Conservation (phyloP, 2,329 filamentous ascomycete genomes). For the Zarea fungicola region DNA sequence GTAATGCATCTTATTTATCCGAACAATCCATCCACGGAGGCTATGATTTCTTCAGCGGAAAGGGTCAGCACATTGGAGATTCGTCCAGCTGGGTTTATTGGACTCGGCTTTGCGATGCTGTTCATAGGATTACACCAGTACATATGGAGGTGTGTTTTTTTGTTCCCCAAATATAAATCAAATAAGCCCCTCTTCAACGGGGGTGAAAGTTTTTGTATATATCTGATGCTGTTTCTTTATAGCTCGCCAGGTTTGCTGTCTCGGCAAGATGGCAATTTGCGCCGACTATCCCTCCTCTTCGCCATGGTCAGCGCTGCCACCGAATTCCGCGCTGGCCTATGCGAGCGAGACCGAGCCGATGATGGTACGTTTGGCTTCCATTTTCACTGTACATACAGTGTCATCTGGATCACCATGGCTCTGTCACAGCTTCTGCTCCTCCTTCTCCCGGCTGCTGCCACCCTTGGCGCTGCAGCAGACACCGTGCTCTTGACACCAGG, state of each 20-base stretch:
- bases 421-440: slow-evolving; percentile 27
- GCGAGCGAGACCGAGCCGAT: neutral
- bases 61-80: neutral
- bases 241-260: neutral
- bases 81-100: neutral
- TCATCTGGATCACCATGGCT: slow-evolving; percentile 59
- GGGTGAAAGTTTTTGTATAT: too few relatives aligned
- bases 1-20: neutral
- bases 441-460: too few relatives aligned
- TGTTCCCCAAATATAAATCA: too few relatives aligned
- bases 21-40: neutral
- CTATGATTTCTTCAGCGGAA: neutral
- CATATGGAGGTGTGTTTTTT: neutral
- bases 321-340: neutral
- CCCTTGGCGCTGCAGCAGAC: slow-evolving; percentile 47
- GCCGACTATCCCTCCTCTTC: neutral
- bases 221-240: too few relatives aligned
- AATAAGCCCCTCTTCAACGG: too few relatives aligned
- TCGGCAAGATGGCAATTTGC: neutral
- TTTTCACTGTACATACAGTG: slow-evolving; percentile 55
- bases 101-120: neutral
- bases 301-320: neutral
- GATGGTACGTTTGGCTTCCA: slow-evolving; percentile 57
- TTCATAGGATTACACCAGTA: slow-evolving; percentile 4
- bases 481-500: neutral